These are phyloP conservation scores for Penicillium malachiteum DNA, from an alignment of 495 filamentous ascomycete species.

Conservation along the genomic window DNA sequence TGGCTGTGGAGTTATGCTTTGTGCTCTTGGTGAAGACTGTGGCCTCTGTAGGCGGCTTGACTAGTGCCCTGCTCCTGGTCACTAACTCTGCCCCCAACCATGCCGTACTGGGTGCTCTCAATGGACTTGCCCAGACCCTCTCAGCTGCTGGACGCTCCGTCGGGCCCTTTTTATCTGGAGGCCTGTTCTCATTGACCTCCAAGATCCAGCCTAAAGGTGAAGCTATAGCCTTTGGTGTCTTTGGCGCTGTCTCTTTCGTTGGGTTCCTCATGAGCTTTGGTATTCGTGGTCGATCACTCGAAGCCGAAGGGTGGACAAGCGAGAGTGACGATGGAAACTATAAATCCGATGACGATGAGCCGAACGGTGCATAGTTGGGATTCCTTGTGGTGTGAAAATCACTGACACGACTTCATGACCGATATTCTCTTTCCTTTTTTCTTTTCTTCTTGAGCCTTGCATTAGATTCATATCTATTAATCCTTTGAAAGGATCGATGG, in stretches of 20 bases:
- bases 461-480: slow-evolving; percentile 10
- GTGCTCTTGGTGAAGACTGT: slow-evolving; percentile 86
- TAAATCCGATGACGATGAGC: slow-evolving; percentile 52
- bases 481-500: neutral
- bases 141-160: slow-evolving; percentile 86
- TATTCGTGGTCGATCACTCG: slow-evolving; percentile 60
- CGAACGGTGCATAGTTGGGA: slow-evolving; percentile 8
- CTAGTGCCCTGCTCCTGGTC: slow-evolving; percentile 84
- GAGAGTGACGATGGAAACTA: slow-evolving; percentile 49
- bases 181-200: slow-evolving; percentile 72
- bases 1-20: slow-evolving; percentile 66
- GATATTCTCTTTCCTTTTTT: neutral
- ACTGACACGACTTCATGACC: slow-evolving; percentile 17
- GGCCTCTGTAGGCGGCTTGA: slow-evolving; percentile 82
- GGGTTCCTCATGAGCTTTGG: slow-evolving; percentile 76
- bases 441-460: slow-evolving; percentile 15
- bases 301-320: slow-evolving; percentile 61
- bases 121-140: slow-evolving; percentile 91
- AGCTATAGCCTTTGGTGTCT: slow-evolving; percentile 76
- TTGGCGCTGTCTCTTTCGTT: slow-evolving; percentile 71
- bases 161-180: slow-evolving; percentile 85
- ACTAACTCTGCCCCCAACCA: slow-evolving; percentile 90
- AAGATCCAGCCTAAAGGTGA: slow-evolving; percentile 78
- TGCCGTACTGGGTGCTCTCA: slow-evolving; percentile 82
- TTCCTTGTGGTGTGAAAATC: neutral